Evolutionary conservation across 345 rosid species (phyloP), one percentile per base, ranked within the genome.

Genomic region (Aquilaria sinensis): DNA sequence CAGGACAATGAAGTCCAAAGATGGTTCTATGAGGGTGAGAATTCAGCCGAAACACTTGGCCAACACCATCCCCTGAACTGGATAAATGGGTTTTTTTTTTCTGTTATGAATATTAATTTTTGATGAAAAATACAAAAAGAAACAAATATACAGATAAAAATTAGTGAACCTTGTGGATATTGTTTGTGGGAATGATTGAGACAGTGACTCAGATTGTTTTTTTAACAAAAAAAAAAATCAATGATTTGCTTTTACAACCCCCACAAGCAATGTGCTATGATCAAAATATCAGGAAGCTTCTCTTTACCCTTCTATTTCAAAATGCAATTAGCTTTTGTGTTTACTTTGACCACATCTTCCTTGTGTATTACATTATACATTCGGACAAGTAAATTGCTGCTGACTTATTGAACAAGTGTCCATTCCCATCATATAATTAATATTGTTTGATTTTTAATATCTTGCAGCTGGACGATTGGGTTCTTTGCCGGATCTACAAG

Each of bases 381-480:
- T 37, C 43, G 5, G 43, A 37, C 43, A 37, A 37, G 8, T 9
- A 37, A 37, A 37, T 4, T 9, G 7, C 43, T 4, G 5, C 43
- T 37, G 43, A 37, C 43, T 5, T 31, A 7, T 49, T 56, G 50
- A 46, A 37, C 29, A 5, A 37, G 43, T 1, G 23, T 23, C 23
- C 23, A 23, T 23, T 23, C 23, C 23, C 23, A 23, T 50, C 23
- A 52, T 15, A 12, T 10, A 7, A 13, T 45, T 62, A 2, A 14
- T 29, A 10, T 57, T 51, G 57, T 12, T 31, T 14, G 43, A 57
- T 29, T 10, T 10, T 56, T 52, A 30, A 3, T 51, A 46, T 13
- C 16, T 48, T 79, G 4, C 85, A 94, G 99, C 69, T 94, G 33
- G 99, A 94, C 75, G 95, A 94, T 71, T 94, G 99, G 97, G 99